Conservation (phyloP, 129 eudicot species). For the Gnaphalium uliginosum region DNA sequence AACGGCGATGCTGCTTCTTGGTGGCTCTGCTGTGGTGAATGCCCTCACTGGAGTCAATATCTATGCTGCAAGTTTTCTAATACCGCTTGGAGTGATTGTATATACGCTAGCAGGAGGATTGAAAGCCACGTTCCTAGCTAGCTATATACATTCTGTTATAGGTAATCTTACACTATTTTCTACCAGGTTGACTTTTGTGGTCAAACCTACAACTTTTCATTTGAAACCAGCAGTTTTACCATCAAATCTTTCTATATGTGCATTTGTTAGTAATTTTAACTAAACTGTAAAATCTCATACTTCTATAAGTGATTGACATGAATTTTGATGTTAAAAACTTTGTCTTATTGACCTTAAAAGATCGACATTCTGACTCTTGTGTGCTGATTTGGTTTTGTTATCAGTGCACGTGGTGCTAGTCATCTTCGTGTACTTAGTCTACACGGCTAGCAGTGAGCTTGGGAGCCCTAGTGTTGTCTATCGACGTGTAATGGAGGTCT, state of each 20-base stretch:
- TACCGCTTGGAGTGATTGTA: slow-evolving; percentile 87
- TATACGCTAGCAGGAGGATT: slow-evolving; percentile 98
- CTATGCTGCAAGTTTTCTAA: slow-evolving; percentile 94
- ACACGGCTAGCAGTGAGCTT: slow-evolving; percentile 83
- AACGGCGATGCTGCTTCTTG: slow-evolving; percentile 97
- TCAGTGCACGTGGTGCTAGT: slow-evolving; percentile 89
- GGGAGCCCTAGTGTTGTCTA: slow-evolving; percentile 86
- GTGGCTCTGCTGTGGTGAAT: slow-evolving; percentile 97
- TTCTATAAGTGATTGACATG: not conserved
- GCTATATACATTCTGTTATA: slow-evolving; percentile 96
- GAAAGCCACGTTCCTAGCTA: slow-evolving; percentile 98
- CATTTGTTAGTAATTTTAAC: not conserved
- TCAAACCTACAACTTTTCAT: not conserved
- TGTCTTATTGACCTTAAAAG: slow-evolving; percentile 15
- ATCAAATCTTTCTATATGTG: not conserved
- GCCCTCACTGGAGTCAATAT: slow-evolving; percentile 94
- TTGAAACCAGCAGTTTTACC: not conserved
- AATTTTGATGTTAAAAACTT: not conserved
- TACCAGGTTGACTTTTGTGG: not conserved
- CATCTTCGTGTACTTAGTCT: slow-evolving; percentile 88
- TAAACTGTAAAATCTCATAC: not conserved
- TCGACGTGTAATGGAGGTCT: slow-evolving; percentile 65
- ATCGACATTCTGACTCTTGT: slow-evolving; percentile 3
- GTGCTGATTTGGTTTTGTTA: slow-evolving; percentile 7
- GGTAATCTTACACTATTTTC: slow-evolving; percentile 38